Percentiles rank a stretch among this genome's conserved stretches.
Evolutionary conservation across 192 early-diverging fungal genomes (phyloP).

Genomic region (Backusella luteola): DNA sequence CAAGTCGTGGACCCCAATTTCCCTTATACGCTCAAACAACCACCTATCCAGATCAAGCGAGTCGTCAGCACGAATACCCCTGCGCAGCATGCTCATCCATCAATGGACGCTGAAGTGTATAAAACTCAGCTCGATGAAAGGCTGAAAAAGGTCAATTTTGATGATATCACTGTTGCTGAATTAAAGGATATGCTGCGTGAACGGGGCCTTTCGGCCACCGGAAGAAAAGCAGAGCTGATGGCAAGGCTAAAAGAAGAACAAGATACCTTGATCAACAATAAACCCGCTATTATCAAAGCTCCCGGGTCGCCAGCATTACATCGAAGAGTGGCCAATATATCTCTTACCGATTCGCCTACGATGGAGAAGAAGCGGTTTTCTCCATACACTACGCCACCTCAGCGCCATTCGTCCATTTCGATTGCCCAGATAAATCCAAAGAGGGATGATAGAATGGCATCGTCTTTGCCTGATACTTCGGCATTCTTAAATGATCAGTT

Average conservation of each 20-base stretch:
- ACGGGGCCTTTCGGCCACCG: background rate
- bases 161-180: constrained; percentile 28
- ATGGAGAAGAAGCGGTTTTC: background rate
- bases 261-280: background rate
- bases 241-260: constrained; percentile 8
- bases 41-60: constrained; percentile 19
- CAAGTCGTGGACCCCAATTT: background rate
- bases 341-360: background rate
- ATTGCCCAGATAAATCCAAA: background rate
- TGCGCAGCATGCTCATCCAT: background rate
- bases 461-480: background rate
- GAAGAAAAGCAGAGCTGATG: constrained; percentile 23
- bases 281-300: background rate
- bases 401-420: background rate
- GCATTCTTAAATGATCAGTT: constrained; percentile 2
- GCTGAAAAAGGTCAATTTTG: constrained; percentile 21
- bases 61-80: background rate
- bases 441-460: background rate
- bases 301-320: background rate
- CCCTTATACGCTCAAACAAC: background rate
- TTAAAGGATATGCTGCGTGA: constrained; percentile 23
- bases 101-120: background rate
- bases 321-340: background rate
- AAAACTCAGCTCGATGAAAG: constrained; percentile 12
- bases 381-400: background rate